phyloP scores from a whole-genome alignment of 805 yeast species.

The Clavispora phyllophila region DNA sequence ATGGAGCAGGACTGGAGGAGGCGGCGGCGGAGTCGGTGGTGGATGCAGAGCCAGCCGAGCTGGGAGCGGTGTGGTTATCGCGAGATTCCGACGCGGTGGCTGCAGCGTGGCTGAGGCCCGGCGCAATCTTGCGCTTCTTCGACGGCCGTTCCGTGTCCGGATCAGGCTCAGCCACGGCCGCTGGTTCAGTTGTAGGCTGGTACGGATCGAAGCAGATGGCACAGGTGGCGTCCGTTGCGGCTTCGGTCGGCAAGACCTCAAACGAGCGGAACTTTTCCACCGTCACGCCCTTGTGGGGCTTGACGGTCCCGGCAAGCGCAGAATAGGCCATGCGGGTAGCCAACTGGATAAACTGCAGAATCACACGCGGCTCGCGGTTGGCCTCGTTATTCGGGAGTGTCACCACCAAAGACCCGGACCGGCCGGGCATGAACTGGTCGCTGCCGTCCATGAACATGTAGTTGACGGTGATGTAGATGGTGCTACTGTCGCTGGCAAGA shows the following conservation, averaged over 20 bases:
- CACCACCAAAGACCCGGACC: slow-evolving; percentile 56
- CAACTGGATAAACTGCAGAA: slow-evolving; percentile 56
- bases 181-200: slow-evolving; percentile 1
- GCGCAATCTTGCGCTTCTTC: slow-evolving; percentile 13
- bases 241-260: slow-evolving; percentile 26
- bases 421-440: slow-evolving; percentile 27
- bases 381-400: slow-evolving; percentile 64
- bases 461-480: slow-evolving; percentile 40
- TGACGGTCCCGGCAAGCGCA: slow-evolving; percentile 49
- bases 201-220: slow-evolving; percentile 60
- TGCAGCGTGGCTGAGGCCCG: slow-evolving; percentile 3
- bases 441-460: slow-evolving; percentile 39
- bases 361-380: slow-evolving; percentile 53
- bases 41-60: too few relatives aligned
- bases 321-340: slow-evolving; percentile 68
- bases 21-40: too few relatives aligned
- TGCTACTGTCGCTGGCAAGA: slow-evolving; percentile 14
- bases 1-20: too few relatives aligned
- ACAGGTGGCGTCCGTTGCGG: slow-evolving; percentile 38
- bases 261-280: slow-evolving; percentile 48
- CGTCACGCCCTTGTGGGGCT: slow-evolving; percentile 49
- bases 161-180: not conserved
- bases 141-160: not conserved
- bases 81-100: not conserved
- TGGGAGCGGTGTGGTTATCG: not conserved